A percentile compares a stretch with the other conserved stretches of the same genome.
Conservation (phyloP, 1,284 basidiomycete species). For the Trichosporon asahii region DNA sequence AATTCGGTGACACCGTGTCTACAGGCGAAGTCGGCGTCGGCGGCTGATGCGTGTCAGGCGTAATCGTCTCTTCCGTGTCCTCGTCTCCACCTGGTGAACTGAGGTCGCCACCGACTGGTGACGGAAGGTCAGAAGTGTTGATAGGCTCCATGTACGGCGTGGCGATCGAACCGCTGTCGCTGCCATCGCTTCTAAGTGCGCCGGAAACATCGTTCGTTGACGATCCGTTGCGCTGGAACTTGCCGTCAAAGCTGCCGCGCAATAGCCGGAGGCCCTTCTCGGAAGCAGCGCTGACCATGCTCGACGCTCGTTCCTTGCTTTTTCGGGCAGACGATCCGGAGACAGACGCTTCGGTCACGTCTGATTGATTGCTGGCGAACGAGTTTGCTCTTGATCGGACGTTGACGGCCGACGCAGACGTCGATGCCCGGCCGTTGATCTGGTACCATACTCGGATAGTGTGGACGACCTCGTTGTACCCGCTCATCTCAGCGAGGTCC, state of each 20-base stretch:
- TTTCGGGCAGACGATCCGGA: constrained; percentile 26
- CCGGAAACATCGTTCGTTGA: constrained; percentile 21
- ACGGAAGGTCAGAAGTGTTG: constrained; percentile 6
- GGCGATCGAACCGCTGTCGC: neutral
- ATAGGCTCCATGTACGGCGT: neutral
- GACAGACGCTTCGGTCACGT: neutral
- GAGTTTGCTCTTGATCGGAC: constrained; percentile 12
- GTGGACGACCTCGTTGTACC: constrained; percentile 51
- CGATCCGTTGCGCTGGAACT: constrained; percentile 30
- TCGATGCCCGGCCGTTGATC: constrained; percentile 23
- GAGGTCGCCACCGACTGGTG: constrained; percentile 8
- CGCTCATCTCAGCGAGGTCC: constrained; percentile 53
- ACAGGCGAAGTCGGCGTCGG: neutral
- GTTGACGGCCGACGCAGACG: neutral
- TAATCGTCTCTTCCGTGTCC: neutral
- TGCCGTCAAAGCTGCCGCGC: constrained; percentile 17
- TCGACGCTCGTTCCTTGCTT: constrained; percentile 42
- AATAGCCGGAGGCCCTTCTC: constrained; percentile 24
- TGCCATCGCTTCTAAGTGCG: neutral
- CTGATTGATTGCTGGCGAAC: constrained; percentile 14
- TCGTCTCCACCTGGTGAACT: constrained; percentile 20
- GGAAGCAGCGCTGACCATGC: constrained; percentile 33
- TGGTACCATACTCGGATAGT: constrained; percentile 48
- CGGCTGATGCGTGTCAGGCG: neutral
- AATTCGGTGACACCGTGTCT: neutral